phyloP scores from a whole-genome alignment of 1,284 basidiomycete genomes.

The Schizophyllum amplum region DNA sequence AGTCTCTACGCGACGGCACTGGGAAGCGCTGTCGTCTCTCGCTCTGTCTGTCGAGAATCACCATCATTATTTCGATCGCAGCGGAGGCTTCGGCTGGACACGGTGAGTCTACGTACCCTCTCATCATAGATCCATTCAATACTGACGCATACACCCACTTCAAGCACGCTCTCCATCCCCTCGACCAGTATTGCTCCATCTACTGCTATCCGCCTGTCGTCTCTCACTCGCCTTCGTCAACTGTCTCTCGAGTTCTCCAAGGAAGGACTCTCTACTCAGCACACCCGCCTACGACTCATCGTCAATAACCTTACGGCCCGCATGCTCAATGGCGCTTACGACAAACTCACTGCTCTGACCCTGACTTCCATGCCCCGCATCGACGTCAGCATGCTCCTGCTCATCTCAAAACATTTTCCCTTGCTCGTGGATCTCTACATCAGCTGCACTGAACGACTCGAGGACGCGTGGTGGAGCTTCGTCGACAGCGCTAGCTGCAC shows the following conservation, averaged over 20 bases:
- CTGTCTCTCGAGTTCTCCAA: constrained; percentile 28
- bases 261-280: constrained; percentile 32
- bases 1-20: too few species aligned
- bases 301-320: constrained; percentile 19
- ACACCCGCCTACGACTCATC: constrained; percentile 21
- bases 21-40: too few species aligned
- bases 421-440: constrained; percentile 38
- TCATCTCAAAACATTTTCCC: constrained; percentile 39
- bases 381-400: constrained; percentile 35
- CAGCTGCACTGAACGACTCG: constrained; percentile 49
- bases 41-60: too few species aligned
- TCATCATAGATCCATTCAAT: too few species aligned
- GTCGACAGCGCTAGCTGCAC: constrained; percentile 47
- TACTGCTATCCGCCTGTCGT: constrained; percentile 15
- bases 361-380: constrained; percentile 48
- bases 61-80: too few species aligned
- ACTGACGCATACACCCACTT: constrained; percentile 16
- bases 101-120: too few species aligned
- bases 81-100: too few species aligned
- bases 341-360: constrained; percentile 31
- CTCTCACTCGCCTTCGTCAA: constrained; percentile 21
- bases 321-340: constrained; percentile 9
- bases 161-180: constrained; percentile 18
- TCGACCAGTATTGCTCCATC: constrained; percentile 16
- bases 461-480: constrained; percentile 58